A percentile compares a stretch with the other conserved stretches of the same genome.
Evolutionary conservation across 495 filamentous ascomycete genomes (phyloP).

Genomic region (Platismatia glauca): DNA sequence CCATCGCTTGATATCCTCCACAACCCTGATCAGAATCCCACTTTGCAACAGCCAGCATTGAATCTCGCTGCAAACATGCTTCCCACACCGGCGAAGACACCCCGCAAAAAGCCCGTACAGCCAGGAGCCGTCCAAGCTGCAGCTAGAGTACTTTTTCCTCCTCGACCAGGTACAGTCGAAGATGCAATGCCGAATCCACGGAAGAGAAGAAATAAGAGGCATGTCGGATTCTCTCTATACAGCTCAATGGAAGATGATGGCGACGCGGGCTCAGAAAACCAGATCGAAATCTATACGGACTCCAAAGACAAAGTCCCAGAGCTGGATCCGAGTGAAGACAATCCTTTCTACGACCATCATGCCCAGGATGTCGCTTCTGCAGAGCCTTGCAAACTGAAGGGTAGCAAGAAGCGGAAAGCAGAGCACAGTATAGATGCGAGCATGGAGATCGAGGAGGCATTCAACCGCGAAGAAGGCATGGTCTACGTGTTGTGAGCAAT

Average conservation of each 20-base stretch:
- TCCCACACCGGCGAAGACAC: constrained; percentile 87
- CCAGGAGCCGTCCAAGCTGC: constrained; percentile 51
- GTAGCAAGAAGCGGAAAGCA: constrained; percentile 32
- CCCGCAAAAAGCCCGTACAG: constrained; percentile 56
- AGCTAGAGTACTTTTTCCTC: constrained; percentile 65
- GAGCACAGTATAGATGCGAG: constrained; percentile 40
- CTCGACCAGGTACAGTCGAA: constrained; percentile 35
- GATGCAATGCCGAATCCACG: constrained; percentile 53
- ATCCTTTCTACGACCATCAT: constrained; percentile 61
- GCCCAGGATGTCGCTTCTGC: constrained; percentile 25
- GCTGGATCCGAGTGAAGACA: constrained; percentile 53
- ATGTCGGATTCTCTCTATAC: constrained; percentile 58
- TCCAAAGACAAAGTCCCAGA: constrained; percentile 77
- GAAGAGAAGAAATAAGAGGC: constrained; percentile 48
- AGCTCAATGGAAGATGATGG: constrained; percentile 54
- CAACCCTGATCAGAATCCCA: constrained; percentile 18
- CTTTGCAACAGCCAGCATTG: constrained; percentile 18
- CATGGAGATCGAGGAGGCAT: constrained; percentile 50
- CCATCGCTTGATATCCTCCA: not conserved
- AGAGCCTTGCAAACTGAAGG: constrained; percentile 33
- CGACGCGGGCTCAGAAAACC: constrained; percentile 32
- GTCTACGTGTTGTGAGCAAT: constrained; percentile 76
- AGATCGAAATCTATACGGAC: constrained; percentile 83
- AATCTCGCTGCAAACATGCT: constrained; percentile 45
- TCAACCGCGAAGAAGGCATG: constrained; percentile 66